Conservation (phyloP, 1,284 basidiomycete species). For the Fomitopsis betulina region DNA sequence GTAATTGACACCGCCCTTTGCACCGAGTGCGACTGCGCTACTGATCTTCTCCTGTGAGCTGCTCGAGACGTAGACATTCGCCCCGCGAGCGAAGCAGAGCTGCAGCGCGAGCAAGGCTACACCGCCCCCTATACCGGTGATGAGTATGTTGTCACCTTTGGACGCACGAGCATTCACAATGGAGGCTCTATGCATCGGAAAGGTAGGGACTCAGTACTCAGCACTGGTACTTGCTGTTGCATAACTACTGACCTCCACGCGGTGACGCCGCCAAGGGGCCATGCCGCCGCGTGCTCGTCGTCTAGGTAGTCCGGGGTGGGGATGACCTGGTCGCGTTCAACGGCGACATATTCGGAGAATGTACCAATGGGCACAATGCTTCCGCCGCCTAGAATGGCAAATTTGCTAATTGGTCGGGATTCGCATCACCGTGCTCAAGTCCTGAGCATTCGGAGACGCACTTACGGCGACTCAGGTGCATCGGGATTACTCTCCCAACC, state of each 20-base stretch:
- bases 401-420: conserved; percentile 29
- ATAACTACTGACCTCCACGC: conserved; percentile 63
- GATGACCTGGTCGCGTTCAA: conserved; percentile 69
- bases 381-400: conserved; percentile 59
- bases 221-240: not conserved
- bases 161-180: conserved; percentile 65
- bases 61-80: conserved; percentile 82
- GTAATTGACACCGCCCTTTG: conserved; percentile 75
- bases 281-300: conserved; percentile 68
- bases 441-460: not conserved
- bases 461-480: conserved; percentile 46
- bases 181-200: conserved; percentile 57
- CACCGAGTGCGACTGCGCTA: conserved; percentile 68
- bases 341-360: conserved; percentile 74
- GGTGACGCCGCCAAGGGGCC: conserved; percentile 76
- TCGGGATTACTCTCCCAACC: conserved; percentile 69
- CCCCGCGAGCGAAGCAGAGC: conserved; percentile 72
- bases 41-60: conserved; percentile 66
- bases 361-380: conserved; percentile 56
- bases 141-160: conserved; percentile 69
- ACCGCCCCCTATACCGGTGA: conserved; percentile 80
- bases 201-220: too few relatives aligned
- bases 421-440: too few relatives aligned
- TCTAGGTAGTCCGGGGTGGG: conserved; percentile 64
- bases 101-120: conserved; percentile 79